Evolutionary conservation across 805 yeast species (phyloP), one percentile per base, ranked within the genome.

Genomic region (Yamadazyma philogaea): DNA sequence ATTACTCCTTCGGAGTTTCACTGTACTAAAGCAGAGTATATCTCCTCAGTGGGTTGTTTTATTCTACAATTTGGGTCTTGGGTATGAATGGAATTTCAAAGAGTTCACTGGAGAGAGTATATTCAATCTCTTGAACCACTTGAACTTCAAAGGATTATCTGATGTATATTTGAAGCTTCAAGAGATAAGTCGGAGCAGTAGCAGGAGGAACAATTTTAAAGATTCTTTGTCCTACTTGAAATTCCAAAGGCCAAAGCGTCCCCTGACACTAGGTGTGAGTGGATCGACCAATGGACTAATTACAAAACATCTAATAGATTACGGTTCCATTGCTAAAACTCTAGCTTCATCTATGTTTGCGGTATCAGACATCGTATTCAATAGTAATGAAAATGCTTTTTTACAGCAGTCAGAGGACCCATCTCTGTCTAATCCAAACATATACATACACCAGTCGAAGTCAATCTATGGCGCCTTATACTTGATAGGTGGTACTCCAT

Each of bases 1-100:
- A 37, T 39, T 72, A 14, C 39, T 66, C 7, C 26, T 70, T 1
- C 57, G 61, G 28, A 77, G 68, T 45, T 49, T 78, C 2, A 47
- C 70, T 10, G 46, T 79, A 0, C 48, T 78, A 12, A 64, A 65
- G 33, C 57, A 52, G 2, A 48, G 59, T 2, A 61, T 70, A 24
- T 57, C 73, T 0, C 56, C 60, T 31, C 81, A 77, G 43, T 81
- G 87, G 87, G 61, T 79, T 0, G 55, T 64, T 19, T 47, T 77
- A 3, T 61, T 80, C 0, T 73, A 66, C 47, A 61, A 61, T 39
- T 54, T 82, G 37, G 73, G 74, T 0, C 40, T 63, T 16, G 82
- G 78, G 0, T 73, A 68, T 32, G 61, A 62, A n/a, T 80, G 81
- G 68, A 63, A 74, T 12, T 77, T 54, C 40, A 59, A 63, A 34